A percentile compares a stretch with the other conserved stretches of the same genome.
phyloP scores from a whole-genome alignment of 495 filamentous ascomycete species.

The Amphirosellinia nigrospora region DNA sequence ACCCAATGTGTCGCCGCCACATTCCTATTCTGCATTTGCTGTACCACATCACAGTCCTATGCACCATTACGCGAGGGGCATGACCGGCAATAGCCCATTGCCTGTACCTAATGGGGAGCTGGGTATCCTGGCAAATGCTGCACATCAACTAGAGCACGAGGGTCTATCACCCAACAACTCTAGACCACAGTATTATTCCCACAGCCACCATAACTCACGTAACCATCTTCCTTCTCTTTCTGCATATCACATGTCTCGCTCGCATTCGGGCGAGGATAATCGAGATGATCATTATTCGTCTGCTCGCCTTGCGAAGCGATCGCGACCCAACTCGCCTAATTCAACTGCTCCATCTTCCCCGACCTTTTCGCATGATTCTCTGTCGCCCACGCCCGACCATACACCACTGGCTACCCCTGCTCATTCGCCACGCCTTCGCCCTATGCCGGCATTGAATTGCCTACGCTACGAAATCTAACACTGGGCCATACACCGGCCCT shows the following conservation, averaged over 20 bases:
- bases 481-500: conserved; percentile 87
- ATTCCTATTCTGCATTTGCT: conserved; percentile 80
- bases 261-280: conserved; percentile 90
- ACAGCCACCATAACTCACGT: conserved; percentile 60
- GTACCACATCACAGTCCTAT: conserved; percentile 65
- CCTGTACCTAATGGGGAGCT: conserved; percentile 66
- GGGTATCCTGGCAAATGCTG: conserved; percentile 88
- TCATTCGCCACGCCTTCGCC: conserved; percentile 90
- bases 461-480: conserved; percentile 86
- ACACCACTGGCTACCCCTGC: conserved; percentile 94
- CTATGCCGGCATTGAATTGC: conserved; percentile 70
- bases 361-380: conserved; percentile 96
- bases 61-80: conserved; percentile 69
- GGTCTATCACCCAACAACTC: conserved; percentile 50
- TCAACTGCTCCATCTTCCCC: conserved; percentile 96
- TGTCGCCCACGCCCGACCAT: conserved; percentile 95
- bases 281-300: conserved; percentile 74
- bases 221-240: conserved; percentile 75
- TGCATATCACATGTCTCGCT: conserved; percentile 90
- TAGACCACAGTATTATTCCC: conserved; percentile 63
- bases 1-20: conserved; percentile 94
- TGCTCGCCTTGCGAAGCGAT: conserved; percentile 77
- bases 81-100: conserved; percentile 41
- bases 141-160: conserved; percentile 84
- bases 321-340: conserved; percentile 88